These are phyloP conservation scores for Metschnikowia kofuensis DNA, from an alignment of 805 yeast genomes.

Conservation along the genomic window DNA sequence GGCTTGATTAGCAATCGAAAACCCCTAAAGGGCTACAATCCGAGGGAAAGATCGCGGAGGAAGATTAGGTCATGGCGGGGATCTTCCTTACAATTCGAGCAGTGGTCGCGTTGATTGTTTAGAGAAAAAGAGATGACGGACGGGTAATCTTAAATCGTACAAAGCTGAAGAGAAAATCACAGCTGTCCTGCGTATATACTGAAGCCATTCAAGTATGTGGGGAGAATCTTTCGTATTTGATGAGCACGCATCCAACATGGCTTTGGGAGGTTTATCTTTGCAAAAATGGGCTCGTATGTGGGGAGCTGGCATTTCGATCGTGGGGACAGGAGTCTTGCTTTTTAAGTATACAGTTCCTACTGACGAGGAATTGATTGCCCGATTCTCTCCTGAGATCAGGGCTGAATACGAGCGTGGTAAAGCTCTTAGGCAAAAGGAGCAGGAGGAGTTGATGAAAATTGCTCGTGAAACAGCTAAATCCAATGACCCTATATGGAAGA, in stretches of 20 bases:
- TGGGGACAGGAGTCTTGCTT: slow-evolving; percentile 69
- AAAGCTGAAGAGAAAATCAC: too few relatives aligned
- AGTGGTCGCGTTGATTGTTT: too few relatives aligned
- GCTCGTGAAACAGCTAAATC: slow-evolving; percentile 62
- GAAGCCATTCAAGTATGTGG: background rate
- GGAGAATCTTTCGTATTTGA: background rate
- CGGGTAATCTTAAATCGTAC: too few relatives aligned
- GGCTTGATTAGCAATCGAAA: too few relatives aligned
- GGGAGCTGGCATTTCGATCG: slow-evolving; percentile 60
- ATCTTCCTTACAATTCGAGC: too few relatives aligned
- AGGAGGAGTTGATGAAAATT: slow-evolving; percentile 64
- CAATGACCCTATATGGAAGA: slow-evolving; percentile 79
- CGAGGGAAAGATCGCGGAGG: too few relatives aligned
- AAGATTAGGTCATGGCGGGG: too few relatives aligned
- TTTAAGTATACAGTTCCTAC: slow-evolving; percentile 79
- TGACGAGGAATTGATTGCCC: slow-evolving; percentile 71
- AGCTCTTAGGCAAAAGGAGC: slow-evolving; percentile 63
- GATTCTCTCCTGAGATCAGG: slow-evolving; percentile 79
- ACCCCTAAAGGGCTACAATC: too few relatives aligned
- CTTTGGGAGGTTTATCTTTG: slow-evolving; percentile 34
- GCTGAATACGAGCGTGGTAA: slow-evolving; percentile 68
- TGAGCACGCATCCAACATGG: background rate
- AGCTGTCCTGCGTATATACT: slow-evolving; percentile 1
- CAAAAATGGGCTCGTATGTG: slow-evolving; percentile 57
- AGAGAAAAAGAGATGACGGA: too few relatives aligned